Conservation (phyloP, 2,329 filamentous ascomycete species). For the Talaromyces sp. region DNA sequence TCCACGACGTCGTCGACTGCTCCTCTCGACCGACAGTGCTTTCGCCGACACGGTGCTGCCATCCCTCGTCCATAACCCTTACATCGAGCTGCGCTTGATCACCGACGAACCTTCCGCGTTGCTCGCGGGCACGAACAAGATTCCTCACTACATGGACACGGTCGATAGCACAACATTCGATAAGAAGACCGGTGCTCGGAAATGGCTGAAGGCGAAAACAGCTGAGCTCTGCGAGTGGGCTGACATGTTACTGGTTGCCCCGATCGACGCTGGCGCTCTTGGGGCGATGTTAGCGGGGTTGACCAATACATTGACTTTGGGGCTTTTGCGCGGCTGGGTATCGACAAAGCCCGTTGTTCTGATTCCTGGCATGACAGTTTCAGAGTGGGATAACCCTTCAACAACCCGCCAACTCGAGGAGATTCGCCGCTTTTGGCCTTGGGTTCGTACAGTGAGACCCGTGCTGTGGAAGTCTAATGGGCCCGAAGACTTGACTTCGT, state of each 20-base stretch:
- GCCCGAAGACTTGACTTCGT: constrained; percentile 51
- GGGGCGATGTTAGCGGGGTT: constrained; percentile 87
- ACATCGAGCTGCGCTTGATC: constrained; percentile 46
- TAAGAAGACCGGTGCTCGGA: constrained; percentile 40
- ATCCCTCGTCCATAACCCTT: constrained; percentile 40
- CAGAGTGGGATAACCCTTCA: constrained; percentile 89
- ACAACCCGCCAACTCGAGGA: constrained; percentile 86
- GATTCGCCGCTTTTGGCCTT: constrained; percentile 80
- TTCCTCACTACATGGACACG: constrained; percentile 45
- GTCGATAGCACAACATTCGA: constrained; percentile 43
- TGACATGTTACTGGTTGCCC: constrained; percentile 79
- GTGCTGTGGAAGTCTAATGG: constrained; percentile 79
- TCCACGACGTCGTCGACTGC: constrained; percentile 33
- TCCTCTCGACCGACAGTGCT: constrained; percentile 43
- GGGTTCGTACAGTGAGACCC: constrained; percentile 79
- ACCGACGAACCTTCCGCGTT: constrained; percentile 43
- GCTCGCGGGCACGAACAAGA: constrained; percentile 40
- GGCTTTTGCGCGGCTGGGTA: constrained; percentile 84
- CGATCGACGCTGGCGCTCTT: constrained; percentile 80
- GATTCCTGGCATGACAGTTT: constrained; percentile 83
- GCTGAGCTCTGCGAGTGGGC: constrained; percentile 80
- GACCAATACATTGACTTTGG: constrained; percentile 76
- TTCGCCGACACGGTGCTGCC: constrained; percentile 44
- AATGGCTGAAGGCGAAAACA: constrained; percentile 47
- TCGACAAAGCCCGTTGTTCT: constrained; percentile 81